Base-by-base conservation (phyloP, 768 basidiomycete genomes). In the Leccinum obscurum region DNA sequence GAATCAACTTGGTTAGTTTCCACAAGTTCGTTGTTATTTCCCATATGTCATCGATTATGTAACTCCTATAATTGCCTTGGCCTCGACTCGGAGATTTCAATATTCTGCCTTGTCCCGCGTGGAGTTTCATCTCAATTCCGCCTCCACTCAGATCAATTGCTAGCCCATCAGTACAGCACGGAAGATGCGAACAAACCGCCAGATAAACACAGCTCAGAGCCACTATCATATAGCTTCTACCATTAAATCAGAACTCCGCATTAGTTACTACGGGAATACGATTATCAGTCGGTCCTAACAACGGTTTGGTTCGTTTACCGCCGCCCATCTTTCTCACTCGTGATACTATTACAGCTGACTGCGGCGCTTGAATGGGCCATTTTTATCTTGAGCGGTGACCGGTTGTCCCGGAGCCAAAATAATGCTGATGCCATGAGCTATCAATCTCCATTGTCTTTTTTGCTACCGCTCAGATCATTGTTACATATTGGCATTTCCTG, bases 401-500 rank as follows among this genome's bases (percentile, higher is more conserved):
- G 30, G 13, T 20, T 15, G 49, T 52, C 24, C 30, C 30, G 17
- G 50, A 14, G 30, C 30, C n/a, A 41, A 41, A 44, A 9, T 10
- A 15, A 30, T 32, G 7, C 13, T 26, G n/a, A 11, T 26, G 13
- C 30, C 30, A 30, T 32, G 32, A 35, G 34, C 26, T 32, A 30
- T 22, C 10, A 11, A 53, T 24, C 22, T 10, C 15, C 22, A 11
- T 9, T 24, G 49, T 35, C 26, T 56, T 57, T 58, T 55, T 37
- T 59, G 35, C 35, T 32, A 60, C 35, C 30, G 44, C 9, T 35
- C 58, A 15, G 44, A 20, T 60, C 22, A 26, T 15, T 20, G 7
- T 61, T 30, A 30, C 30, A 30, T 30, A n/a, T 30, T 61, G 58
- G 22, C 60, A 49, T 49, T 53, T 61, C 49, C 58, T 61, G 52